Base-by-base conservation (phyloP, 768 basidiomycete species). In the Panellus pusillus region DNA sequence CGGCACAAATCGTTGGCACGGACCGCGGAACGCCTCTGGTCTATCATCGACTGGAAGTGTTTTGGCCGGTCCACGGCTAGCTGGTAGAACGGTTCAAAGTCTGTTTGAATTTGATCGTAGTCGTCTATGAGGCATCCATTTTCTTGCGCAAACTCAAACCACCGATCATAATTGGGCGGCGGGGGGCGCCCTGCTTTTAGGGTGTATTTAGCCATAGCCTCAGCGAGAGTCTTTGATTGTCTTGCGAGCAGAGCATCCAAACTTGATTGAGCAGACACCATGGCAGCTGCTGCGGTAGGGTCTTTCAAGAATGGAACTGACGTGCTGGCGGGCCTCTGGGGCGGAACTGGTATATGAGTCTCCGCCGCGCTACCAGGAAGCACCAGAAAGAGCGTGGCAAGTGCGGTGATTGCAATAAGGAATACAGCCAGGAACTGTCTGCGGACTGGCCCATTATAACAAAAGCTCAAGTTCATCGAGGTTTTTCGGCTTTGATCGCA, bases 401-500 rank as follows among this genome's bases (percentile, higher is more conserved):
- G 14, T 7, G 32, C 11, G 39, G 9, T 9, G 12, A 40, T 40
- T 9, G 39, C 9, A n/a, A 40, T 20, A 9, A 18, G 11, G n/a
- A 40, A 40, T n/a, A 40, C 39, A 15, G 24, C 29, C 19, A 18
- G 11, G 4, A 15, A 2, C 60, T 58, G 63, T 62, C 65, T 51
- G 65, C 63, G 65, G 61, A 13, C 36, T 7, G 17, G 11, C 18
- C 11, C 63, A 60, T 59, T n/a, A n/a, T n/a, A n/a, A n/a, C n/a
- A 65, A 57, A 63, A 58, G 40, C 43, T 11, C 32, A n/a, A n/a
- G n/a, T 7, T 35, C 32, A 35, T 35, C 9, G 32, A 35, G 6
- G 32, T 9, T 35, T 9, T 9, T 3, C 14, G 7, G 7, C 32
- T 35, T 9, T 14, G 14, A 35, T 9, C 32, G 32, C 31, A 32